Evolutionary conservation across 2,329 filamentous ascomycete species (phyloP).

Genomic region (Stagonosporopsis cucurbitacearum): DNA sequence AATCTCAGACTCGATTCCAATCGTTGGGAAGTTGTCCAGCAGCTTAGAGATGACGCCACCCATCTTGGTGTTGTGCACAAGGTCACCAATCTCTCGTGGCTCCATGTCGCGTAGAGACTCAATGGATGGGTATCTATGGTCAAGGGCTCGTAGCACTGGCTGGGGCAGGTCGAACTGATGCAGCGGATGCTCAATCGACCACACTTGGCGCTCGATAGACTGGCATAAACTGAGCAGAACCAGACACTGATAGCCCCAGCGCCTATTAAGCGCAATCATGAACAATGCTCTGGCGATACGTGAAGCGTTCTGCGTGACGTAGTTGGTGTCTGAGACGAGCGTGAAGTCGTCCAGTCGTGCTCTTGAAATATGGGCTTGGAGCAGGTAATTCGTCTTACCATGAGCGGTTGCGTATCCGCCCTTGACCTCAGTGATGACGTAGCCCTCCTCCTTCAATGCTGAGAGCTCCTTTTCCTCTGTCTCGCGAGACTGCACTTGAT

Average conservation of each 20-base stretch:
- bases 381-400: slow-evolving; percentile 91
- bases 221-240: slow-evolving; percentile 92
- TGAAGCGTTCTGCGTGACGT: slow-evolving; percentile 93
- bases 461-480: slow-evolving; percentile 88
- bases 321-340: slow-evolving; percentile 86
- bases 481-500: slow-evolving; percentile 93
- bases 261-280: slow-evolving; percentile 93
- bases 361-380: slow-evolving; percentile 92
- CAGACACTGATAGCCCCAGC: slow-evolving; percentile 95
- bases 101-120: slow-evolving; percentile 94
- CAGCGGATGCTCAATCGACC: slow-evolving; percentile 93
- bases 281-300: slow-evolving; percentile 94
- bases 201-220: slow-evolving; percentile 94
- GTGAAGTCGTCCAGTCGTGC: slow-evolving; percentile 92
- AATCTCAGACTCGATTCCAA: slow-evolving; percentile 91
- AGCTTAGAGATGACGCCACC: slow-evolving; percentile 82
- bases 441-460: slow-evolving; percentile 69
- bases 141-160: slow-evolving; percentile 81
- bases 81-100: slow-evolving; percentile 80
- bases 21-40: slow-evolving; percentile 88
- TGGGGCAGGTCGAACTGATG: slow-evolving; percentile 92
- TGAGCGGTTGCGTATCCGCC: slow-evolving; percentile 72
- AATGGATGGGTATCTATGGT: slow-evolving; percentile 80
- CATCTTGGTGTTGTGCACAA: slow-evolving; percentile 90
- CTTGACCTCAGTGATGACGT: slow-evolving; percentile 77